Base-by-base conservation (phyloP, 2,329 filamentous ascomycete species). In the Basipetospora chlamydospora region DNA sequence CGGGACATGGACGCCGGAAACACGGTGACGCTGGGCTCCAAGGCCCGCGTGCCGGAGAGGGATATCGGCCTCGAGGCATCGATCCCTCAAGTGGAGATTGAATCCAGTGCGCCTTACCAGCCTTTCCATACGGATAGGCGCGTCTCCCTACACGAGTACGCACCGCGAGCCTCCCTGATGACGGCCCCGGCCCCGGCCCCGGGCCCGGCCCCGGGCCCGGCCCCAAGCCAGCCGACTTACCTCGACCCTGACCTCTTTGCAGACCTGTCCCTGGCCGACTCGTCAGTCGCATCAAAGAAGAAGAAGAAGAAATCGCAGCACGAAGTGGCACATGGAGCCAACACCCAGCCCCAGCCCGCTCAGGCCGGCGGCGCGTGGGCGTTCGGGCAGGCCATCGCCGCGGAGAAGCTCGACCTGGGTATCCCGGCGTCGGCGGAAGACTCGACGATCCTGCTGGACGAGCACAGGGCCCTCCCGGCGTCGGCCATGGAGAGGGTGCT, bases 21-120 rank as follows among this genome's bases (percentile, higher is more conserved):
- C 43, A 70, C 67, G 1, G 49, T 72, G 49, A 63, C 71, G 38
- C 62, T 64, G 43, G 64, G 61, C 46, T 55, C 54, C 38, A 57
- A 55, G 44, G 47, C 57, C 28, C 48, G 51, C 37, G 53, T 49
- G 47, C 48, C 44, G 44, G 51, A 49, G 34, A 48, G 44, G 46
- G 63, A 59, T 48, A 59, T 54, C 48, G 61, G 56, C 38, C 69
- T 63, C 53, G 80, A 63, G 56, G 82, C 59, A 53, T 80, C 61
- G 52, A 87, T 73, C 39, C 74, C 75, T 1, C 73, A 78, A 44
- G 85, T 84, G 5, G 87, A 95, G 61, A 92, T 94, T 44, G 90
- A 98, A 52, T 94, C 88, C 2, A 95, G 88, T 50, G 82, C 87
- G 4, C 85, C 88, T 2, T 96, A 94, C 48, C 87, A 94, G 49